Evolutionary conservation across 2,329 filamentous ascomycete genomes (phyloP), one percentile per base, ranked within the genome.

Genomic region (Monosporascus sp.): DNA sequence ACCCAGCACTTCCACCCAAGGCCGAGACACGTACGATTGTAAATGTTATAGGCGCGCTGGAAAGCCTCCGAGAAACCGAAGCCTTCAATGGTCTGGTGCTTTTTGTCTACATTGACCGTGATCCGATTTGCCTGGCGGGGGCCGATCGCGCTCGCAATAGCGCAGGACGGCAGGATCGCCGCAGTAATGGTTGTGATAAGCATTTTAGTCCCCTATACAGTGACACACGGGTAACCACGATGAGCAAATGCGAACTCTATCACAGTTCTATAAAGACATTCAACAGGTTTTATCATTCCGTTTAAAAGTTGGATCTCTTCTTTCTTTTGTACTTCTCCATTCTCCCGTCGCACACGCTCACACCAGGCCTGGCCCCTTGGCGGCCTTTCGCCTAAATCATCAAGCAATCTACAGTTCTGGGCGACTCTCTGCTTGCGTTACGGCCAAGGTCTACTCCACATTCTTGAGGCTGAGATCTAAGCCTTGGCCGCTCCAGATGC

Each of bases 1-100:
- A 37, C 5, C 27, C 19, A 8, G 19, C 37, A 27, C 9, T 26
- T 17, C 22, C 24, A 27, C 26, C 31, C 22, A 16, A 5, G 24
- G 14, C 20, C 17, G 7, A 14, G 14, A 16, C 37, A 38, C 48
- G 16, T 50, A 50, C 48, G 50, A 37, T 45, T 51, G 40, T 48
- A 19, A 14, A 52, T 41, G 27, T 47, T 40, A 7, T 70, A 68
- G 3, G 72, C 70, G 19, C 73, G 70, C 56, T 74, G 71, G 60
- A 74, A 76, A 8, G 72, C 72, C 37, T 69, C 67, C 3, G 64
- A 68, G 56, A 72, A 70, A 4, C 71, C 72, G 53, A 74, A 74
- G 20, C 72, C 72, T 57, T 74, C 72, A 22, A 74, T 73, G 1
- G 62, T 68, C 59, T 74, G 74, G 57, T 69, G 70, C 49, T 63